Evolutionary conservation across 139 green algal genomes (phyloP), one percentile per base, ranked within the genome.

Genomic region (Chlamydomonas applanata): DNA sequence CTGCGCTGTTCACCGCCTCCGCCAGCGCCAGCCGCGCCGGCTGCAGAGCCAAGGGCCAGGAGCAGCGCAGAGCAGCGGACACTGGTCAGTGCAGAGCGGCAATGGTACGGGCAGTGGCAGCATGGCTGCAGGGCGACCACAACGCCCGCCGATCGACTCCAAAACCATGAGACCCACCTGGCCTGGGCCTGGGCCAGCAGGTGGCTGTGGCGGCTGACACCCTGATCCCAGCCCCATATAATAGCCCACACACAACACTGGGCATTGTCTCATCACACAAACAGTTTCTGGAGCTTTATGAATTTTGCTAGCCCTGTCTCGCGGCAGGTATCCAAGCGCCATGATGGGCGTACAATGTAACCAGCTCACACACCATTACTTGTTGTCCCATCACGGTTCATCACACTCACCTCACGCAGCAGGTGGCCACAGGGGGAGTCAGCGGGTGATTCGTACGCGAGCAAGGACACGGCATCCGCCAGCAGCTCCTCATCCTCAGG

Each of bases 361-460:
- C n/a, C n/a, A n/a, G n/a, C n/a, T n/a, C n/a, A n/a, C n/a, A n/a
- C n/a, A n/a, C n/a, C n/a, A n/a, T n/a, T n/a, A n/a, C n/a, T n/a
- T n/a, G n/a, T n/a, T n/a, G n/a, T n/a, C n/a, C n/a, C n/a, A n/a
- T n/a, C n/a, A n/a, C n/a, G n/a, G n/a, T n/a, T n/a, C n/a, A 24
- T 22, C 84, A 53, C 7, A 13, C 30, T 13, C 61, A 72, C 53
- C 74, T 80, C 53, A 20, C 69, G 32, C 53, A 95, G 69, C 61
- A 94, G 60, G 71, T 90, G 75, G 5, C 85, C 90, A 17, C 68
- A 84, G 2, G 89, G 89, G 44, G 75, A 85, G 30, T 62, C 52
- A 0, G 64, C 67, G 14, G 89, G 89, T 3, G 89, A 72, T 0
- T 90, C 81, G 49, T 96, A 96, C 1, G 87, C 90, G 71, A 96